Percentiles rank a stretch among this genome's conserved stretches.
Conservation (phyloP, 1,284 basidiomycete species). For the Cystobasidium pallidum region DNA sequence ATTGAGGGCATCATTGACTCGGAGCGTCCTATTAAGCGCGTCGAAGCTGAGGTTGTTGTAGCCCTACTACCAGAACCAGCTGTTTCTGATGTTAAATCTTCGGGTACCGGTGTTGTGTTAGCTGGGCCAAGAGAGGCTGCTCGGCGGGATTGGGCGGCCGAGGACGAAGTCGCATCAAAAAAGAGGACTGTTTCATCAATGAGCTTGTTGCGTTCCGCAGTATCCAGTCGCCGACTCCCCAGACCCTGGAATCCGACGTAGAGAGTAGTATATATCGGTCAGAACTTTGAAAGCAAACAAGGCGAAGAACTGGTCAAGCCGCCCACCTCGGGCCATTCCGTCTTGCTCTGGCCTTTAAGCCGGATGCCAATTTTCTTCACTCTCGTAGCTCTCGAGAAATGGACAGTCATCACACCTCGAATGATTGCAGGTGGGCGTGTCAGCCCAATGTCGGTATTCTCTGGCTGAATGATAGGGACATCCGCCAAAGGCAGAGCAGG, state of each 20-base stretch:
- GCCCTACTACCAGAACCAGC: neutral
- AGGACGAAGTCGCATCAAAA: slow-evolving; percentile 64
- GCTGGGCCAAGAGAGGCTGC: slow-evolving; percentile 81
- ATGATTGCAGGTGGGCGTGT: slow-evolving; percentile 70
- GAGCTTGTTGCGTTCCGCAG: slow-evolving; percentile 77
- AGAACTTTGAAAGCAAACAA: neutral
- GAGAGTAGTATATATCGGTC: neutral
- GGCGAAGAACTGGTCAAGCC: slow-evolving; percentile 13
- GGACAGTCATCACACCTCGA: slow-evolving; percentile 81
- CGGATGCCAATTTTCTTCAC: slow-evolving; percentile 83
- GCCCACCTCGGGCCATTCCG: slow-evolving; percentile 83
- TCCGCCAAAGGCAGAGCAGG: neutral
- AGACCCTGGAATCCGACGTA: slow-evolving; percentile 61
- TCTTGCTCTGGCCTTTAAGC: slow-evolving; percentile 69
- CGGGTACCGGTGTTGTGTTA: neutral
- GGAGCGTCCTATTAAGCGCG: slow-evolving; percentile 7
- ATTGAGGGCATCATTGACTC: slow-evolving; percentile 39
- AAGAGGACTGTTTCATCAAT: slow-evolving; percentile 73
- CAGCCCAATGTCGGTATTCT: slow-evolving; percentile 31
- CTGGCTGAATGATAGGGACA: slow-evolving; percentile 24
- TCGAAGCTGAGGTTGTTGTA: neutral
- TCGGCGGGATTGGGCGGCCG: slow-evolving; percentile 59
- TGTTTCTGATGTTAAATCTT: neutral
- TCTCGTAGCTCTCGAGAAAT: slow-evolving; percentile 77
- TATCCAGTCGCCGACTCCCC: slow-evolving; percentile 75